Conservation (phyloP, 257 asterid species). For the Solanum bukasovii region DNA sequence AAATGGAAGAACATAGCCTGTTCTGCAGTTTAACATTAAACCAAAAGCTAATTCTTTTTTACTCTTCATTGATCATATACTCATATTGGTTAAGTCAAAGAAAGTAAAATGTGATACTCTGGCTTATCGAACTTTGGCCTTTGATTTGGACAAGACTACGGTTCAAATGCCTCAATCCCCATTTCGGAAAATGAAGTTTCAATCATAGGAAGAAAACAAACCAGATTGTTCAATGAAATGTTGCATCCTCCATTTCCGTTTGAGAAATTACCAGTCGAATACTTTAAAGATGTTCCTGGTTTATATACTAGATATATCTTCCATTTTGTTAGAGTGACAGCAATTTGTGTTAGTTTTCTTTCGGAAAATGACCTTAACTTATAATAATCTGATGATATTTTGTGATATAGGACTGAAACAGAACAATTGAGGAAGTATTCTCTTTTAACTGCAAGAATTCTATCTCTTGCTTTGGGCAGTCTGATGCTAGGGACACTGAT, state of each 20-base stretch:
- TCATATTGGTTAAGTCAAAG: background rate
- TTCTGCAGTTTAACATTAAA: background rate
- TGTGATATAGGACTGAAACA: conserved; percentile 26
- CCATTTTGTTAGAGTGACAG: background rate
- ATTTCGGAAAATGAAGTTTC: background rate
- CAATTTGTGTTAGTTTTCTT: background rate
- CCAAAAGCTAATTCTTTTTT: background rate
- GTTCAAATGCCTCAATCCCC: background rate
- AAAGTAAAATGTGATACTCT: background rate
- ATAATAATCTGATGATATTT: background rate
- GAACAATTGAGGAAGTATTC: conserved; percentile 37
- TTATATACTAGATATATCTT: background rate
- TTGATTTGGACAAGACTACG: background rate
- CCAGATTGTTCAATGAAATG: background rate
- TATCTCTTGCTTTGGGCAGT: conserved; percentile 53
- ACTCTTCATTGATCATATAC: background rate
- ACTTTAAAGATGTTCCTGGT: background rate
- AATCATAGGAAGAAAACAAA: background rate
- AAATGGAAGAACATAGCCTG: background rate
- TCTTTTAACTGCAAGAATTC: conserved; percentile 35
- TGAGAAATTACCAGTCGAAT: background rate
- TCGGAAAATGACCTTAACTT: background rate
- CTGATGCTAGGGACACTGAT: conserved; percentile 63
- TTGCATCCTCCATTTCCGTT: background rate
- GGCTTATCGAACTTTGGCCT: background rate